A percentile compares a stretch with the other conserved stretches of the same genome.
Evolutionary conservation across 371 early-diverging fungal species (phyloP).

Genomic region (Mortierella polycephala): DNA sequence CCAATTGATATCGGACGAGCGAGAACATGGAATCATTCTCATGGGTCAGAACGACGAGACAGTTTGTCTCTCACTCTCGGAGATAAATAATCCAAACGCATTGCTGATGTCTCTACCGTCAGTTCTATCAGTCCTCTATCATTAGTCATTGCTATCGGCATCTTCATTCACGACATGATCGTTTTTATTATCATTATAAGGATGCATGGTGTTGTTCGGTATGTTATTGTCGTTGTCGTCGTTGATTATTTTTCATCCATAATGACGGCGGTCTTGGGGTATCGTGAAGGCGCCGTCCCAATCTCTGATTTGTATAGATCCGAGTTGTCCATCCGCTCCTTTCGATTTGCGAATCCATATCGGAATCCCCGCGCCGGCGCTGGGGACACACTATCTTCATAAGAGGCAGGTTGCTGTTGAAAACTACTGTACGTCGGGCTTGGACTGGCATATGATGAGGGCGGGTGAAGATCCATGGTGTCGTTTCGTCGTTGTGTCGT

Average conservation of each 20-base stretch:
- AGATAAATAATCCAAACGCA: background rate
- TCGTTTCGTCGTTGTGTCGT: slow-evolving; percentile 25
- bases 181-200: background rate
- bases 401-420: slow-evolving; percentile 31
- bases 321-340: slow-evolving; percentile 34
- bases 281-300: slow-evolving; percentile 19
- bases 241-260: slow-evolving; percentile 38
- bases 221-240: background rate
- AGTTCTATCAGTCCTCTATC: too few species aligned
- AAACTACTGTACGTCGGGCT: slow-evolving; percentile 23
- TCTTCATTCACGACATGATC: too few species aligned
- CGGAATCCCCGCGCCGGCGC: slow-evolving; percentile 23
- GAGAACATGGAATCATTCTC: background rate
- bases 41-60: background rate
- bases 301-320: slow-evolving; percentile 42
- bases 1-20: background rate
- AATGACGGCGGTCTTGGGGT: slow-evolving; percentile 14
- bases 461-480: slow-evolving; percentile 14
- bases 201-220: background rate
- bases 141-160: background rate
- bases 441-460: slow-evolving; percentile 11
- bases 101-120: background rate
- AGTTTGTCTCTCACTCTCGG: too few species aligned
- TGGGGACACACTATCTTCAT: slow-evolving; percentile 20
- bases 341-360: slow-evolving; percentile 27